Evolutionary conservation across 2,329 filamentous ascomycete genomes (phyloP), one percentile per base, ranked within the genome.

Genomic region (Pyrenochaeta sp.): DNA sequence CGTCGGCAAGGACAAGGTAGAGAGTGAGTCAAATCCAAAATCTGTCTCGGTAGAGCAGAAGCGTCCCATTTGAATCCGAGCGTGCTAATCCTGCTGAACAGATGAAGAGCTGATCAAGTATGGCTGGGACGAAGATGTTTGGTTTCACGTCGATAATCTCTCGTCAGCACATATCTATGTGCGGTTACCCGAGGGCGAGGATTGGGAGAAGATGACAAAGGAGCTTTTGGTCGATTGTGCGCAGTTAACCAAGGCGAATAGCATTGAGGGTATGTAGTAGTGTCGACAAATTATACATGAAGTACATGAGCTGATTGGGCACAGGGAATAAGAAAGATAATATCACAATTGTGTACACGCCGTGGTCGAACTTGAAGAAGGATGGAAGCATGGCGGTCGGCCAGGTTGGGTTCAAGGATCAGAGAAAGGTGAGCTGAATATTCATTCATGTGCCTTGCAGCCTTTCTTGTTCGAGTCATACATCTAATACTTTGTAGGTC

Each of bases 171-270:
- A 99, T 74, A 90, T 99, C 62, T 99, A 99, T 74, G 83, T 99
- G 22, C 88, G 94, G 22, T 81, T 97, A 58, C 80, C 78, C 11
- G 86, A 93, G 29, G 87, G 85, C 44, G 84, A 94, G 57, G 79
- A 82, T 27, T 99, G 94, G 94, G 91, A 96, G 36, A 74, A 79
- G 29, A 90, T 99, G 46, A 85, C 89, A 0, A 67, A 84, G 49
- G 82, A 83, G 3, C 80, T 99, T 19, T 69, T 99, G 47, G 83
- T 80, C 55, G 94, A 99, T 73, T 90, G 94, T 62, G 94, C 89
- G n/a, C 94, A 99, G 73, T 80, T 99, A 61, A 99, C 94, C 44
- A 99, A 99, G 75, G 94, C 94, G 51, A 99, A 99, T 75, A 96
- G 91, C 44, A 99, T 99, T 61, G 94, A 99, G 78, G 94, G 89